A percentile compares a stretch with the other conserved stretches of the same genome.
Conservation (phyloP, 169 alveolate species). For the Plasmodium inui region DNA sequence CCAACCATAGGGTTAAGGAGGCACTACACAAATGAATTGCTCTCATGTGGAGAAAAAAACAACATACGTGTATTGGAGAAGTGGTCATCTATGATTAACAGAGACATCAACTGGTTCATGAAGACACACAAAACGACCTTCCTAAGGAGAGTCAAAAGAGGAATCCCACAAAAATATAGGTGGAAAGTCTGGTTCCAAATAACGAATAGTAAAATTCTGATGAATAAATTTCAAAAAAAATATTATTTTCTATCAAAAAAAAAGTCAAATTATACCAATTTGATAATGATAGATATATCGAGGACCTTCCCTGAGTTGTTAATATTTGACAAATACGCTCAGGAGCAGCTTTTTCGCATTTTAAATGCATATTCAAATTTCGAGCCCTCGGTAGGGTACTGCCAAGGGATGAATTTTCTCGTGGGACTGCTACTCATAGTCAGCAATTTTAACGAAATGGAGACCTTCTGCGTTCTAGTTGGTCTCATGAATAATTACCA, state of each 20-base stretch:
- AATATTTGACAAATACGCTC: conserved; percentile 80
- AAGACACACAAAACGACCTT: conserved; percentile 77
- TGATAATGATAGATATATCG: conserved; percentile 80
- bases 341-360: conserved; percentile 84
- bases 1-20: conserved; percentile 65
- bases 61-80: conserved; percentile 62
- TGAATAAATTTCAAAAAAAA: conserved; percentile 60
- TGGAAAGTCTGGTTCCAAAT: conserved; percentile 80
- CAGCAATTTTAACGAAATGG: conserved; percentile 77
- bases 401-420: conserved; percentile 92
- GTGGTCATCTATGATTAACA: conserved; percentile 79
- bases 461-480: conserved; percentile 84
- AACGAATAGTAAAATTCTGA: conserved; percentile 25
- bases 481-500: conserved; percentile 77
- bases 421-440: conserved; percentile 86
- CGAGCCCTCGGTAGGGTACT: conserved; percentile 86
- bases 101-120: conserved; percentile 78
- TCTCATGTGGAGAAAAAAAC: conserved; percentile 73
- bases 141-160: conserved; percentile 79
- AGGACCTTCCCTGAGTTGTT: conserved; percentile 81
- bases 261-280: conserved; percentile 67
- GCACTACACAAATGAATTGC: conserved; percentile 63
- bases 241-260: conserved; percentile 63
- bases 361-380: conserved; percentile 86
- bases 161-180: conserved; percentile 82